Evolutionary conservation across 768 basidiomycete genomes (phyloP).

Genomic region (Suillus decipiens): DNA sequence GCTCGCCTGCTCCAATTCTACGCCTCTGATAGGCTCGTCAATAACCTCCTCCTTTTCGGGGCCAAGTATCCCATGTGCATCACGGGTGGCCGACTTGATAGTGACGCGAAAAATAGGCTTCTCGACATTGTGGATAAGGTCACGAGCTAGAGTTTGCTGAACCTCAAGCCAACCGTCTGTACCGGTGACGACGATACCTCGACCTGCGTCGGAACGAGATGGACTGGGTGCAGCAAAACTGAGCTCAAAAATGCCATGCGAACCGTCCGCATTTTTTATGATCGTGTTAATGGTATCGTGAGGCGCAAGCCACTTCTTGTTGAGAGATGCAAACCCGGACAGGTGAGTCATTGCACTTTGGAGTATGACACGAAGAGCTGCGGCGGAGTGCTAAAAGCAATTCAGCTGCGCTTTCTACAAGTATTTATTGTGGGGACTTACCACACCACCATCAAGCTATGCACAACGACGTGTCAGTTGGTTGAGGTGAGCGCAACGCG

Average conservation of each 20-base stretch:
- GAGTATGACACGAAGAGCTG: constrained; percentile 62
- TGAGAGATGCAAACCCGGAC: constrained; percentile 66
- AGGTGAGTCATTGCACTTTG: constrained; percentile 53
- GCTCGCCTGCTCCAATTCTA: constrained; percentile 55
- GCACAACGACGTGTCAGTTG: constrained; percentile 7
- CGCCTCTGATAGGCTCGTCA: constrained; percentile 51
- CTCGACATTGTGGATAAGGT: constrained; percentile 25
- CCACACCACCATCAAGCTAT: constrained; percentile 79
- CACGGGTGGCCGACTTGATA: constrained; percentile 36
- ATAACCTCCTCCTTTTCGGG: constrained; percentile 46
- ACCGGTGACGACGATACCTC: constrained; percentile 52
- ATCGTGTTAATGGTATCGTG: constrained; percentile 76
- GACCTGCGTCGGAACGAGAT: constrained; percentile 33
- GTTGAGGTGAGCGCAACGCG: constrained; percentile 5
- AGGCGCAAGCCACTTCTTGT: constrained; percentile 71
- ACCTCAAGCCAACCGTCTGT: constrained; percentile 61
- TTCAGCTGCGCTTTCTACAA: neutral
- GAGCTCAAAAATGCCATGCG: constrained; percentile 63
- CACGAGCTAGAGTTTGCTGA: constrained; percentile 31
- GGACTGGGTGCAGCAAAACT: constrained; percentile 60
- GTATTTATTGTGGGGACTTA: constrained; percentile 36
- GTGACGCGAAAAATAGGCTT: constrained; percentile 37
- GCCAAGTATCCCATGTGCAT: constrained; percentile 20
- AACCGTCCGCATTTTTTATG: constrained; percentile 46
- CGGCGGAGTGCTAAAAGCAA: constrained; percentile 58